Evolutionary conservation across 73 alveolate genomes (phyloP).

Genomic region (Tetrahymena borealis): DNA sequence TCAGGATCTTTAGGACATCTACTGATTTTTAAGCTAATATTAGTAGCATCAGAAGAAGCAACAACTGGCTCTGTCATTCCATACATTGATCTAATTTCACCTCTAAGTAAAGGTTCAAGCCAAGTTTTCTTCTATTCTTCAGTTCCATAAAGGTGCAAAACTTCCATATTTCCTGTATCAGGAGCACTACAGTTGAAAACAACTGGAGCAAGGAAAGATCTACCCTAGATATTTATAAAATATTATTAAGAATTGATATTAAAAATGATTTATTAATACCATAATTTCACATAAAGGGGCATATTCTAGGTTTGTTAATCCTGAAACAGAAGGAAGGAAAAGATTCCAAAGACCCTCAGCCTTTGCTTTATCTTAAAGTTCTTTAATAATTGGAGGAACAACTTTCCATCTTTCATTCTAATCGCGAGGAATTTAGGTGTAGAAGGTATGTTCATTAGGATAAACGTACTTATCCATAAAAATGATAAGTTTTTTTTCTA

Average conservation of each 20-base stretch:
- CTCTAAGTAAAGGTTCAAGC: constrained; percentile 53
- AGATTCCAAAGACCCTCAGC: constrained; percentile 31
- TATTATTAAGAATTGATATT: not conserved
- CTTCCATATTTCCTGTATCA: constrained; percentile 70
- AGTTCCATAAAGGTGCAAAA: constrained; percentile 45
- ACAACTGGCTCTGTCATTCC: constrained; percentile 74
- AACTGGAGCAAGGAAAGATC: constrained; percentile 36
- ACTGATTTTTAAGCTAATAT: constrained; percentile 1
- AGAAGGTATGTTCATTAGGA: not conserved
- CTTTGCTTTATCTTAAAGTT: constrained; percentile 11
- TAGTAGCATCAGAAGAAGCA: constrained; percentile 62
- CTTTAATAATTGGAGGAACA: not conserved
- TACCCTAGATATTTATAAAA: not conserved
- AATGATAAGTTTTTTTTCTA: not conserved
- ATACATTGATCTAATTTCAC: constrained; percentile 49
- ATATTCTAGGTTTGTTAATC: constrained; percentile 43
- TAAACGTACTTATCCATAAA: not conserved
- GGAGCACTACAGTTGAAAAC: constrained; percentile 64
- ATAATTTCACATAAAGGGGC: constrained; percentile 37
- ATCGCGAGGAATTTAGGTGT: not conserved
- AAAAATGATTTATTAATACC: too few relatives aligned
- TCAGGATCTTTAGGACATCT: not conserved
- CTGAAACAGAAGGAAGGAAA: constrained; percentile 32
- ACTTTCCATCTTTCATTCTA: not conserved
- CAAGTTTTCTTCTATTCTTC: constrained; percentile 53